phyloP scores from a whole-genome alignment of 257 asterid species.

The Osmanthus fragrans region DNA sequence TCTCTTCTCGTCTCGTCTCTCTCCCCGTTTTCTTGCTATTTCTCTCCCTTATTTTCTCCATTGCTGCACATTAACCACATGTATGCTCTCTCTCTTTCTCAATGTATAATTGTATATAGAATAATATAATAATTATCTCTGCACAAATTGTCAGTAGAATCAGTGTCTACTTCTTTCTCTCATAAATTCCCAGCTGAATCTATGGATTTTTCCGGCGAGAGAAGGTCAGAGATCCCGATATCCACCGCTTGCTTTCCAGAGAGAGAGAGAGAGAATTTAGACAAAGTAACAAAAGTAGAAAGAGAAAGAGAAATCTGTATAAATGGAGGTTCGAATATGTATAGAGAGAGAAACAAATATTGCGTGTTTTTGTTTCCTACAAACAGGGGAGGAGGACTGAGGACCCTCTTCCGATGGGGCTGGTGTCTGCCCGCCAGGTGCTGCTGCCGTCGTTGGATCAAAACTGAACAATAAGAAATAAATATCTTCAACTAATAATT shows the following conservation, averaged over 20 bases:
- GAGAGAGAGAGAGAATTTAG: conserved; percentile 4
- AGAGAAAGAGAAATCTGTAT: conserved; percentile 33
- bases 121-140: conserved; percentile 19
- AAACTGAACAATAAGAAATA: not conserved
- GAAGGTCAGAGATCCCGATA: conserved; percentile 70
- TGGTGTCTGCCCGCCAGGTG: not conserved
- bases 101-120: not conserved
- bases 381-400: not conserved
- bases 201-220: conserved; percentile 35
- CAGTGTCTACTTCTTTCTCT: conserved; percentile 22
- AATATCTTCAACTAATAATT: not conserved
- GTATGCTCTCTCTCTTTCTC: conserved; percentile 24
- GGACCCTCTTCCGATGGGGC: not conserved
- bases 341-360: not conserved
- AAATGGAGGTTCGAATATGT: conserved; percentile 32
- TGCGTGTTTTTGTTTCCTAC: not conserved
- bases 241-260: conserved; percentile 35
- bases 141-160: conserved; percentile 23
- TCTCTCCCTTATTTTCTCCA: conserved; percentile 55
- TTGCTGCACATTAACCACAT: conserved; percentile 83
- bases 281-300: conserved; percentile 10
- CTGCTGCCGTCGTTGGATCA: not conserved
- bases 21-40: conserved; percentile 37
- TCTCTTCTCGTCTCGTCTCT: conserved; percentile 26
- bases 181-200: conserved; percentile 28